Conservation (phyloP, 805 yeast genomes). For the Metschnikowia continentalis region DNA sequence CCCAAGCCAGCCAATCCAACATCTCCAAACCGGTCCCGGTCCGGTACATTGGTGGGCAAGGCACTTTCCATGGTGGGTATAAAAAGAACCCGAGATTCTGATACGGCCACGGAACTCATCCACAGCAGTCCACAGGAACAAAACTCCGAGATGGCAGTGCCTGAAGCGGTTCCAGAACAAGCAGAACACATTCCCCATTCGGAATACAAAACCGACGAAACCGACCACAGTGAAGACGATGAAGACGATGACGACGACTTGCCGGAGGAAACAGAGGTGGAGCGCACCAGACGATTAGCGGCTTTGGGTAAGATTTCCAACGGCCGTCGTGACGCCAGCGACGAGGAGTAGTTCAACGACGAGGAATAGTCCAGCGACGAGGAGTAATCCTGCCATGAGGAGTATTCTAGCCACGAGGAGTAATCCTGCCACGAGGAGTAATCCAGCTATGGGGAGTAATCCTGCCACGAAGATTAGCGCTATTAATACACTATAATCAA, state of each 20-base stretch:
- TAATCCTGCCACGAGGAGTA: no score
- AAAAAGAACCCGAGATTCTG: constrained; percentile 21
- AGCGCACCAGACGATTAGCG: constrained; percentile 56
- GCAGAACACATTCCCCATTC: constrained; percentile 2
- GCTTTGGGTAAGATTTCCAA: constrained; percentile 47
- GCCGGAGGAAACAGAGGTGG: constrained; percentile 58
- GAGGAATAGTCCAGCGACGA: no score
- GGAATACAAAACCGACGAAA: constrained; percentile 12
- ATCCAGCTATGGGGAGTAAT: no score
- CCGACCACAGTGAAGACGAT: background rate
- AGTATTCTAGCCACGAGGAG: constrained; percentile 33
- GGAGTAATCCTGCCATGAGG: no score
- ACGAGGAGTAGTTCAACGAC: constrained; percentile 33
- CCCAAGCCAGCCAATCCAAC: background rate
- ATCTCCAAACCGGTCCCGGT: constrained; percentile 27
- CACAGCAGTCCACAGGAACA: background rate
- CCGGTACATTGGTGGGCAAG: constrained; percentile 39
- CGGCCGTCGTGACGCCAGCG: constrained; percentile 44
- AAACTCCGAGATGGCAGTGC: no score
- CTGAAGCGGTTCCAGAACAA: no score
- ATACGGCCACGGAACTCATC: constrained; percentile 5
- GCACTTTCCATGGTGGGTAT: constrained; percentile 58
- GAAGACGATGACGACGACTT: constrained; percentile 21
- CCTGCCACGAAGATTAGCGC: constrained; percentile 33
- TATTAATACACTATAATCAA: no score